Conservation (phyloP, 345 rosid species). For the Geranium brycei region DNA sequence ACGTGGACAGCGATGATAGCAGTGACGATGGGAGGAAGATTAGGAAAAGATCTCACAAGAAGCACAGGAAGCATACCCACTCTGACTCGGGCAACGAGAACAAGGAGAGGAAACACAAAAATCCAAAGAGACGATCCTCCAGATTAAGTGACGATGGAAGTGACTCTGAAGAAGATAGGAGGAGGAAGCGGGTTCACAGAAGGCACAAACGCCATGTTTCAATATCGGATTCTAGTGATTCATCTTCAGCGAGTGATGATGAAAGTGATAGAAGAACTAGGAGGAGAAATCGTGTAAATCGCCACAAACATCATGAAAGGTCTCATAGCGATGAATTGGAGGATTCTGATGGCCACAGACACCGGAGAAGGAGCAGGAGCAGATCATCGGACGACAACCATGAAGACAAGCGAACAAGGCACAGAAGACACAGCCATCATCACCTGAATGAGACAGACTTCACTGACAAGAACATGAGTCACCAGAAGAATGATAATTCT, state of each 20-base stretch:
- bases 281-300: conserved; percentile 18
- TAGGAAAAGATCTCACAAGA: conserved; percentile 41
- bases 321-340: conserved; percentile 13
- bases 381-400: too few relatives aligned
- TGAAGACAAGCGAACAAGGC: conserved; percentile 18
- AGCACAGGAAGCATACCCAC: conserved; percentile 32
- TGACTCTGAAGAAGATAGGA: conserved; percentile 37
- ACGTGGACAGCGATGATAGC: conserved; percentile 29
- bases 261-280: conserved; percentile 13
- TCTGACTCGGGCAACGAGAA: too few relatives aligned
- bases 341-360: conserved; percentile 18
- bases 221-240: conserved; percentile 13
- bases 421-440: conserved; percentile 10
- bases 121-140: conserved; percentile 31
- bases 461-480: too few relatives aligned
- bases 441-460: too few relatives aligned
- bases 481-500: too few relatives aligned
- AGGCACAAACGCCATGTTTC: conserved; percentile 23
- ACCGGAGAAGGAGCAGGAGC: conserved; percentile 6
- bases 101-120: conserved; percentile 2
- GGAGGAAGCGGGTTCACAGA: conserved; percentile 30
- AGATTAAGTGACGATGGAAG: conserved; percentile 27
- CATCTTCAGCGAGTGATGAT: conserved; percentile 23
- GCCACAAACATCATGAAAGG: too few relatives aligned
- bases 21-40: conserved; percentile 30